A percentile compares a stretch with the other conserved stretches of the same genome.
Evolutionary conservation across 2,329 filamentous ascomycete genomes (phyloP).

Genomic region (Zopfia rhizophila): DNA sequence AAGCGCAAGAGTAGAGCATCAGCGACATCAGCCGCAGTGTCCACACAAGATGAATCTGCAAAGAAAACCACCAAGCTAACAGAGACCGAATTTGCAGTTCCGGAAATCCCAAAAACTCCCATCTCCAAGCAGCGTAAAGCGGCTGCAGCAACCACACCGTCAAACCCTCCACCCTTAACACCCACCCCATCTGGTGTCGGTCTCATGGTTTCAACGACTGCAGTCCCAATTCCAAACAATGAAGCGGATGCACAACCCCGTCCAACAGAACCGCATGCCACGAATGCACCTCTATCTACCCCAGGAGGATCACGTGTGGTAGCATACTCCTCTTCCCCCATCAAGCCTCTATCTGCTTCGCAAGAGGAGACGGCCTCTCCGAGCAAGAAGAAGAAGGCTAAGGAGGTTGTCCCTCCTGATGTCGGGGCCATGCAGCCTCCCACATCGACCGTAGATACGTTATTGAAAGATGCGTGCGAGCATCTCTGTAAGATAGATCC

Average conservation of each 20-base stretch:
- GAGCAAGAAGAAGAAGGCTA: constrained; percentile 54
- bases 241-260: constrained; percentile 53
- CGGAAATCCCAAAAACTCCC: constrained; percentile 41
- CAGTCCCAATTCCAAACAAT: constrained; percentile 3
- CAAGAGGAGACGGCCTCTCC: constrained; percentile 32
- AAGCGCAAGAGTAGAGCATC: constrained; percentile 36
- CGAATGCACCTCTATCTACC: constrained; percentile 77
- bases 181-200: constrained; percentile 62
- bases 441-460: constrained; percentile 71
- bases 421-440: constrained; percentile 42
- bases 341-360: constrained; percentile 46
- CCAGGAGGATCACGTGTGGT: constrained; percentile 74
- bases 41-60: neutral
- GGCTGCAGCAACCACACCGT: constrained; percentile 23
- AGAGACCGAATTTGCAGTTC: constrained; percentile 22
- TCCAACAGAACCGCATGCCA: constrained; percentile 70
- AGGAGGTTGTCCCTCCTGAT: constrained; percentile 50
- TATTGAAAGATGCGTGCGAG: constrained; percentile 79
- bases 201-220: constrained; percentile 54
- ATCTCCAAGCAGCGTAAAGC: constrained; percentile 40
- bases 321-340: constrained; percentile 53
- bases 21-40: constrained; percentile 8
- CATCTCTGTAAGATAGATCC: constrained; percentile 80
- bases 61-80: constrained; percentile 3
- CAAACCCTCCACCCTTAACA: constrained; percentile 39